These are phyloP conservation scores for Biscogniauxia mediterranea DNA, from an alignment of 2,329 filamentous ascomycete species.

Conservation along the genomic window DNA sequence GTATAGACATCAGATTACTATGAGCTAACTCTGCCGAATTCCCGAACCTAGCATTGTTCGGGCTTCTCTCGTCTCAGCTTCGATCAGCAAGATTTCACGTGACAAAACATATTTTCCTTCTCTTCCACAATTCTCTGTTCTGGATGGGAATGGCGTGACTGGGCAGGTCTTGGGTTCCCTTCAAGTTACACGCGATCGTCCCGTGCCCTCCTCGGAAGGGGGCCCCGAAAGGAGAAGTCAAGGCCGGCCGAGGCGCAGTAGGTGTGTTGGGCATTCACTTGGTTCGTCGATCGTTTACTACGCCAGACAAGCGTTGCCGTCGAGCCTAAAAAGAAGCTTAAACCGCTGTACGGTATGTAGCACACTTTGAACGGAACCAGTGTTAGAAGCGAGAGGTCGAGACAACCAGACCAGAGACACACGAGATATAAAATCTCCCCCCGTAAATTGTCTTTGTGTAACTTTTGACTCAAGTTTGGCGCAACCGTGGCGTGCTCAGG, in stretches of 20 bases:
- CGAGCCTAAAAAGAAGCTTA: neutral
- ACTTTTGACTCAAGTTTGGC: neutral
- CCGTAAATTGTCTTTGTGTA: neutral
- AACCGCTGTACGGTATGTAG: neutral
- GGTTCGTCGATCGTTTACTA: neutral
- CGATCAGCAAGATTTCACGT: neutral
- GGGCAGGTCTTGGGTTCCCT: neutral
- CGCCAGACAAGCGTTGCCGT: neutral
- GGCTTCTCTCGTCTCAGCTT: neutral
- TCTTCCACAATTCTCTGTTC: neutral
- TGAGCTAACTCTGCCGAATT: neutral
- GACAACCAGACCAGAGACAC: neutral
- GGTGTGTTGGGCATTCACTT: neutral
- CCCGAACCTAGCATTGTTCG: neutral
- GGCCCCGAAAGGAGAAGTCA: neutral
- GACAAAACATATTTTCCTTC: neutral
- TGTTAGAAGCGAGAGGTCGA: neutral
- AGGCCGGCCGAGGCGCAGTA: neutral
- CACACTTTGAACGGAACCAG: neutral
- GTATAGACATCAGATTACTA: neutral
- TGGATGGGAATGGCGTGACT: neutral
- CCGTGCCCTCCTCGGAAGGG: neutral
- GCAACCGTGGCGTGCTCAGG: neutral
- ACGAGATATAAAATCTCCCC: neutral
- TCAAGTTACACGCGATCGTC: neutral